Percentiles rank a stretch among this genome's conserved stretches.
These are phyloP conservation scores for Collariella sp. DNA, from an alignment of 495 filamentous ascomycete genomes.

Conservation along the genomic window DNA sequence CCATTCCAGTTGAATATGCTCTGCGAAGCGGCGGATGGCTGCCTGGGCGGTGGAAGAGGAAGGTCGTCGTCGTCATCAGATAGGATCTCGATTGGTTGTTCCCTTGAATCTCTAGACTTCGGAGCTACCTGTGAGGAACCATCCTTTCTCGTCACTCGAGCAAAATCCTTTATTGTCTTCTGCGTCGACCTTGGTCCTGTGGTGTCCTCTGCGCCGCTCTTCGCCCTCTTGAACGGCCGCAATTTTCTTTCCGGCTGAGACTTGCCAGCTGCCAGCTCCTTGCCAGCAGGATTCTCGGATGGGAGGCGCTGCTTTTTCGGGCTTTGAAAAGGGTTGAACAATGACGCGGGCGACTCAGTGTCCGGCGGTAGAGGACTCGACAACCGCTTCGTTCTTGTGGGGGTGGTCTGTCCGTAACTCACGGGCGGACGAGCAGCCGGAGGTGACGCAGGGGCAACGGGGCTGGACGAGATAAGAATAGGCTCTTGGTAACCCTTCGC, in stretches of 20 bases:
- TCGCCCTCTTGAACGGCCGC: constrained; percentile 20
- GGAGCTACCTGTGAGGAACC: neutral
- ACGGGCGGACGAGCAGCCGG: constrained; percentile 1
- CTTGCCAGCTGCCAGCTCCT: too few species aligned
- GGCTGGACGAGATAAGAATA: constrained; percentile 40
- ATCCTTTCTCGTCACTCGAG: neutral
- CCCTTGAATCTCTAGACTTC: neutral
- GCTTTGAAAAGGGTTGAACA: neutral
- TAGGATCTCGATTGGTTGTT: constrained; percentile 1
- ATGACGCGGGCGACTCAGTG: neutral
- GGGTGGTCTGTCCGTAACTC: neutral
- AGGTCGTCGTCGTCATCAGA: constrained; percentile 15
- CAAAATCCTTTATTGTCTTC: constrained; percentile 14
- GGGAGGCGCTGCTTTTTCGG: neutral
- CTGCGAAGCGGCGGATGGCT: neutral
- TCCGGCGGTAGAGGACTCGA: constrained; percentile 1
- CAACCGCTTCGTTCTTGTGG: constrained; percentile 7
- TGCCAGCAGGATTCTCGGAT: neutral
- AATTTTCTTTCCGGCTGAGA: constrained; percentile 1
- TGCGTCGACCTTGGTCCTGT: neutral
- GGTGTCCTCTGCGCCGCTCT: constrained; percentile 15
- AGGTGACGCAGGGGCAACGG: constrained; percentile 23
- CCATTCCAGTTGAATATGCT: neutral
- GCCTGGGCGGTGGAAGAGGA: neutral
- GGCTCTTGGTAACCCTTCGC: constrained; percentile 17